Conservation (phyloP, 1,139 yeast genomes). For the Scheffersomyces segobiensis region DNA sequence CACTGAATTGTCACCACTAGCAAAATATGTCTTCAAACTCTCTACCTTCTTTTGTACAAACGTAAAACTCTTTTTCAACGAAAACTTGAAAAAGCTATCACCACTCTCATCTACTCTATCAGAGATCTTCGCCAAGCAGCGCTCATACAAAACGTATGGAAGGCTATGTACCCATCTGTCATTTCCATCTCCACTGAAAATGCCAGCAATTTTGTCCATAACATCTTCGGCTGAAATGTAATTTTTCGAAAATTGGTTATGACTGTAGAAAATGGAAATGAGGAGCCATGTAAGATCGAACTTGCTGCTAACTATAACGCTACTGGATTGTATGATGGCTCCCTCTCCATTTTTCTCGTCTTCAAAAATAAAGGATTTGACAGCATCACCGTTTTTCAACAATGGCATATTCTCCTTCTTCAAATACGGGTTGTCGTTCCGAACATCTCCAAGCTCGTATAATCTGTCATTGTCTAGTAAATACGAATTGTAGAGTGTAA, state of each 20-base stretch:
- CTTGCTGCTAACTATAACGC: conserved; percentile 40
- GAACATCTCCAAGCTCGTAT: conserved; percentile 36
- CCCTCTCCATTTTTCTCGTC: conserved; percentile 18
- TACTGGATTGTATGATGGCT: conserved; percentile 33
- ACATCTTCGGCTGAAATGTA: conserved; percentile 51
- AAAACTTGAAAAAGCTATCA: conserved; percentile 49
- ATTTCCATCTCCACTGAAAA: conserved; percentile 19
- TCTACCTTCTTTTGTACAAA: conserved; percentile 33
- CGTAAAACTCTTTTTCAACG: conserved; percentile 28
- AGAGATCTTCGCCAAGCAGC: conserved; percentile 35
- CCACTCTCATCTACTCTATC: conserved; percentile 49
- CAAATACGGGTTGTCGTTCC: conserved; percentile 23
- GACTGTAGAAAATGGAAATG: conserved; percentile 33
- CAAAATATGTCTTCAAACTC: conserved; percentile 26
- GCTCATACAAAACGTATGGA: conserved; percentile 21
- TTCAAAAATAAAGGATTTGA: conserved; percentile 41
- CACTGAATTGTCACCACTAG: conserved; percentile 12
- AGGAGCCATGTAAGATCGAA: conserved; percentile 46
- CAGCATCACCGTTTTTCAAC: conserved; percentile 28
- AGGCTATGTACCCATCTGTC: conserved; percentile 27
- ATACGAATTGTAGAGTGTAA: conserved; percentile 18
- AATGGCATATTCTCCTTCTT: conserved; percentile 11
- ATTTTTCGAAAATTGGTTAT: conserved; percentile 30
- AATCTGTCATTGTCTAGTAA: conserved; percentile 19
- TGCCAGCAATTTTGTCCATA: conserved; percentile 35